A percentile compares a stretch with the other conserved stretches of the same genome.
These are phyloP conservation scores for Nannizziopsis barbatae DNA, from an alignment of 2,329 filamentous ascomycete species.

Conservation along the genomic window DNA sequence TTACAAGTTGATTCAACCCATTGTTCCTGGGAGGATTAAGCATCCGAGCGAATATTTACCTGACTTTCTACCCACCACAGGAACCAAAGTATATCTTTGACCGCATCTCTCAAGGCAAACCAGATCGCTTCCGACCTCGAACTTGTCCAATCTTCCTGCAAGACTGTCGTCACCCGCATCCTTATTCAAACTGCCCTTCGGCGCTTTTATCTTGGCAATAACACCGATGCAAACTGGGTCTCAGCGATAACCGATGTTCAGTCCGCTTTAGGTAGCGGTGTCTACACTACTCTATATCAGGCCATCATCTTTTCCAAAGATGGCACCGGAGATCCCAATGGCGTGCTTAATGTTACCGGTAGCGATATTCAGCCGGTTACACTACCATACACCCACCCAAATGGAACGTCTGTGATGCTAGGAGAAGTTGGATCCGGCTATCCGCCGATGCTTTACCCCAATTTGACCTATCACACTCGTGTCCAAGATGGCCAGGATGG, in stretches of 20 bases:
- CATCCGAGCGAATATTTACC: too few relatives aligned
- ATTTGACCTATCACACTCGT: background rate
- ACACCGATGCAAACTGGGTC: slow-evolving; percentile 49
- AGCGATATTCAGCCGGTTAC: background rate
- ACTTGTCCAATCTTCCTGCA: slow-evolving; percentile 63
- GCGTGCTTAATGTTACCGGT: slow-evolving; percentile 1
- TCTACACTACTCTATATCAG: slow-evolving; percentile 51
- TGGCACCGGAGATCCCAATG: slow-evolving; percentile 40
- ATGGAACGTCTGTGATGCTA: slow-evolving; percentile 1
- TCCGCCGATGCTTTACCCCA: slow-evolving; percentile 3
- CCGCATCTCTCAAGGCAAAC: slow-evolving; percentile 75
- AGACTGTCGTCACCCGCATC: slow-evolving; percentile 56
- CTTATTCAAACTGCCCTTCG: slow-evolving; percentile 43
- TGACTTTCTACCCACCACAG: background rate
- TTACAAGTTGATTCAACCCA: too few relatives aligned
- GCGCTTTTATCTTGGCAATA: slow-evolving; percentile 44
- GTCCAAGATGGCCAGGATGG: background rate
- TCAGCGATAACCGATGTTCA: slow-evolving; percentile 53
- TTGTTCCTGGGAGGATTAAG: too few relatives aligned
- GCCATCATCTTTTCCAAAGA: slow-evolving; percentile 62
- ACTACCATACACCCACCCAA: slow-evolving; percentile 1
- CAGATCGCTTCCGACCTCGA: slow-evolving; percentile 69
- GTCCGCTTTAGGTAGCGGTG: slow-evolving; percentile 54
- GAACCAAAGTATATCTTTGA: slow-evolving; percentile 37
- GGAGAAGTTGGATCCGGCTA: background rate